These are phyloP conservation scores for Umbilicus rupestris DNA, from an alignment of 164 flowering plant species.

Conservation along the genomic window DNA sequence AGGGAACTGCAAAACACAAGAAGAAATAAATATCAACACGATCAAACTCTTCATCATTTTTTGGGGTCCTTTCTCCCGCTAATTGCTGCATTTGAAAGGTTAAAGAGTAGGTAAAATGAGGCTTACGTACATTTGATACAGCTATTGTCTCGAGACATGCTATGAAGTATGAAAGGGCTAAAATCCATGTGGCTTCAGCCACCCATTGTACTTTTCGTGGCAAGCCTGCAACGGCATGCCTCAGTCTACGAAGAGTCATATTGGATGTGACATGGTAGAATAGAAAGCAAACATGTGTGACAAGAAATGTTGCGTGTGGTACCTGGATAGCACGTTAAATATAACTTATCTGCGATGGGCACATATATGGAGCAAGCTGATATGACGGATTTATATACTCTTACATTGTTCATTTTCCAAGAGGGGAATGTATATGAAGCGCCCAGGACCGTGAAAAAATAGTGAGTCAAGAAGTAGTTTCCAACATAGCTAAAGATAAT, in stretches of 20 bases:
- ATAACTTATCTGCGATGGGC: conserved; percentile 8
- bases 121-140: conserved; percentile 68
- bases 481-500: conserved; percentile 92
- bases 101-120: too few relatives aligned
- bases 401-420: conserved; percentile 96
- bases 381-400: conserved; percentile 10
- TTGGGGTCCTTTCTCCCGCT: background rate
- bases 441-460: conserved; percentile 93
- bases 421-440: conserved; percentile 98
- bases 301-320: conserved; percentile 94
- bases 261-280: conserved; percentile 87
- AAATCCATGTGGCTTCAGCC: conserved; percentile 68
- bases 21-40: too few relatives aligned
- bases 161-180: conserved; percentile 77
- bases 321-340: conserved; percentile 45
- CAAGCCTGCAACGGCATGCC: conserved; percentile 54
- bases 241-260: conserved; percentile 78
- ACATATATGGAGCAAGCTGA: background rate
- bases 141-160: conserved; percentile 91
- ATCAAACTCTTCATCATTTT: too few relatives aligned
- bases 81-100: too few relatives aligned
- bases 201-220: conserved; percentile 54
- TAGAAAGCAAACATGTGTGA: conserved; percentile 86
- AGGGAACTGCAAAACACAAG: conserved; percentile 70
- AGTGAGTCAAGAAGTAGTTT: conserved; percentile 98